Percentiles rank a stretch among this genome's conserved stretches.
These are phyloP conservation scores for Stemphylium vesicarium DNA, from an alignment of 2,329 filamentous ascomycete genomes.

Conservation along the genomic window DNA sequence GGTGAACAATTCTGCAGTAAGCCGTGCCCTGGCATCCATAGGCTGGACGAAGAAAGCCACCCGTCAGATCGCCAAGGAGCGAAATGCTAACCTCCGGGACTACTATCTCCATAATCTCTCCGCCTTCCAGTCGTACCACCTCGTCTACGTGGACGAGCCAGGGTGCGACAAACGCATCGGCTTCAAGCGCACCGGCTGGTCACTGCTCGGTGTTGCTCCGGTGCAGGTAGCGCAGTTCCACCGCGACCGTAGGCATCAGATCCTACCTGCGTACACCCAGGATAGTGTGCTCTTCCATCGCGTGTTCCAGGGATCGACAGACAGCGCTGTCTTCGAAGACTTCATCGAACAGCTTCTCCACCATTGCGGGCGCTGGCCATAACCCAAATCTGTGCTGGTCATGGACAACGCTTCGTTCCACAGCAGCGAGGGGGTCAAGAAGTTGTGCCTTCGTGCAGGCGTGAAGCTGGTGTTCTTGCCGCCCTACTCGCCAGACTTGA, in stretches of 20 bases:
- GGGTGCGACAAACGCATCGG: conserved; percentile 47
- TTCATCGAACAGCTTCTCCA: conserved; percentile 18
- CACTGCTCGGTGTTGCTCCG: conserved; percentile 26
- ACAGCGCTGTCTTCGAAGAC: conserved; percentile 21
- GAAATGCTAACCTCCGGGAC: conserved; percentile 43
- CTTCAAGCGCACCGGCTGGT: conserved; percentile 45
- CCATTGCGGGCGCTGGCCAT: conserved; percentile 12
- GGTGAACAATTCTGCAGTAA: conserved; percentile 26
- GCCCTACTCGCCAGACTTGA: conserved; percentile 48
- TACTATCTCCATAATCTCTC: conserved; percentile 44
- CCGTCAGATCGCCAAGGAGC: conserved; percentile 41
- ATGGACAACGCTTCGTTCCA: conserved; percentile 22
- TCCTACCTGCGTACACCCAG: conserved; percentile 5
- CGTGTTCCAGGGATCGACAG: conserved; percentile 10
- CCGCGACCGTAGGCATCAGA: conserved; percentile 8
- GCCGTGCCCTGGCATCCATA: conserved; percentile 24
- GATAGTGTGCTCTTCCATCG: background rate
- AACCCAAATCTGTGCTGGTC: conserved; percentile 14
- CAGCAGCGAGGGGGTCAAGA: conserved; percentile 7
- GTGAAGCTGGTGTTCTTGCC: conserved; percentile 44
- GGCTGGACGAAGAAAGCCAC: conserved; percentile 43
- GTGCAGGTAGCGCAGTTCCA: conserved; percentile 26
- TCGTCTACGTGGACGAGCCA: conserved; percentile 50
- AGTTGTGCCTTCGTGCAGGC: conserved; percentile 36
- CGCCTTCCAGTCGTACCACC: conserved; percentile 39